Evolutionary conservation across 2,329 filamentous ascomycete species (phyloP), one percentile per base, ranked within the genome.

Genomic region (Trichoderma polysporum): DNA sequence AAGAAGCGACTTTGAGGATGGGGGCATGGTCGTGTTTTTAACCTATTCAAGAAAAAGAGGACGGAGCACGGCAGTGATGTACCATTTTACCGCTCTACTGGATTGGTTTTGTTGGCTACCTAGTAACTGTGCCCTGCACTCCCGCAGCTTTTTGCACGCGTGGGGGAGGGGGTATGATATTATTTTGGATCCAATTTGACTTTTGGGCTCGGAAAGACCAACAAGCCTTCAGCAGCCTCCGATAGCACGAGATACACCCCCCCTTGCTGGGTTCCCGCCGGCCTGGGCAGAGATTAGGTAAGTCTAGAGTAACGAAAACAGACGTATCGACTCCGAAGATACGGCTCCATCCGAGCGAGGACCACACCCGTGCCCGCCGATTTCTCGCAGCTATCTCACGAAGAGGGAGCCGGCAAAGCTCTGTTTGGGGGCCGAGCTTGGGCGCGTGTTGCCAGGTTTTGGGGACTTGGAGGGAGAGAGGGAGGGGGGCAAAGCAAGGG

Each of bases 221-320:
- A 56, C 60, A 41, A 56, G 50, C 60, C 37, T 33, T 19, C 25
- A 53, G 33, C 50, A 63, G 49, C 15, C 37, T 63, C 59, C 60
- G 54, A 68, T 35, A 31, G 60, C 66, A 53, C 61, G 59, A 58
- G 50, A 47, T 50, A 31, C 59, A 37, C 33, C 39, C 49, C n/a
- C 60, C 60, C 60, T 65, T 68, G 66, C 60, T 65, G 39, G 41
- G 35, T 45, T 58, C 65, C 66, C 45, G 54, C 27, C 58, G 31
- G 33, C 33, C 52, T 29, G 54, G 41, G 37, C 39, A 67, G 19
- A 41, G 66, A 65, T 68, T 68, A 68, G 66, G 66, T 68, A 68
- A 68, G 66, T 68, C 66, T 68, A 65, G 52, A 65, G 66, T 68
- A 68, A 68, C 60, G 66, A 53, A 67, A 68, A 68, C 53, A 54